These are phyloP conservation scores for Ganoderma multipileum DNA, from an alignment of 1,284 basidiomycete genomes.

Conservation along the genomic window DNA sequence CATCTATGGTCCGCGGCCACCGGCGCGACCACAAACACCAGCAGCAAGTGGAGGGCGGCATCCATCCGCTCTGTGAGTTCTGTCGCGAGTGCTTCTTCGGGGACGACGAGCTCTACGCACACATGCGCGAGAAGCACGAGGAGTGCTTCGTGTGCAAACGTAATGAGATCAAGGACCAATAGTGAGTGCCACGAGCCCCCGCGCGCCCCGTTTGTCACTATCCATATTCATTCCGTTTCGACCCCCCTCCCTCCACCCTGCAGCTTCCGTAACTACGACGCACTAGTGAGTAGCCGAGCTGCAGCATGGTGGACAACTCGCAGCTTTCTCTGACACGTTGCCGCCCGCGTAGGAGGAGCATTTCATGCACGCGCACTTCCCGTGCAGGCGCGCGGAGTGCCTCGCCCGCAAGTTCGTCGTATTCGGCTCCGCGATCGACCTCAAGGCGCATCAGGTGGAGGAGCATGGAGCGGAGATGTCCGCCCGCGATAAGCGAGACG, in stretches of 20 bases:
- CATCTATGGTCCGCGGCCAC: slow-evolving; percentile 66
- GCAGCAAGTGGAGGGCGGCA: slow-evolving; percentile 63
- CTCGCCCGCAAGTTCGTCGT: slow-evolving; percentile 94
- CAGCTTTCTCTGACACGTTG: slow-evolving; percentile 5
- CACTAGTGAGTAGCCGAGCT: slow-evolving; percentile 57
- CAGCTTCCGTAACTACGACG: slow-evolving; percentile 83
- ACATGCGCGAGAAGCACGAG: slow-evolving; percentile 95
- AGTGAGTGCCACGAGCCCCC: slow-evolving; percentile 62
- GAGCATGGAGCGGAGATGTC: slow-evolving; percentile 87
- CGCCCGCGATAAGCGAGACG: slow-evolving; percentile 79
- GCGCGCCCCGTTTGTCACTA: background rate
- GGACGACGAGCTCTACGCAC: slow-evolving; percentile 92
- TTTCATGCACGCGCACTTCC: slow-evolving; percentile 75
- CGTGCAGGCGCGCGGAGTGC: slow-evolving; percentile 81
- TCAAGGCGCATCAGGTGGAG: slow-evolving; percentile 92
- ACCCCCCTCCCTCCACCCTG: slow-evolving; percentile 40
- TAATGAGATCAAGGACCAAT: slow-evolving; percentile 81
- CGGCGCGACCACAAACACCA: slow-evolving; percentile 51
- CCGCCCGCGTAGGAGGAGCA: slow-evolving; percentile 63
- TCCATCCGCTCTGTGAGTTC: slow-evolving; percentile 91
- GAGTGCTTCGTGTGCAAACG: slow-evolving; percentile 96
- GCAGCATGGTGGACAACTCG: background rate
- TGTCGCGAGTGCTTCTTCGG: slow-evolving; percentile 91
- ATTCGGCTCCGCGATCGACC: slow-evolving; percentile 87
- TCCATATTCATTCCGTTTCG: slow-evolving; percentile 5